Evolutionary conservation across 306 rosid species (phyloP).

Genomic region (Quercus suber): DNA sequence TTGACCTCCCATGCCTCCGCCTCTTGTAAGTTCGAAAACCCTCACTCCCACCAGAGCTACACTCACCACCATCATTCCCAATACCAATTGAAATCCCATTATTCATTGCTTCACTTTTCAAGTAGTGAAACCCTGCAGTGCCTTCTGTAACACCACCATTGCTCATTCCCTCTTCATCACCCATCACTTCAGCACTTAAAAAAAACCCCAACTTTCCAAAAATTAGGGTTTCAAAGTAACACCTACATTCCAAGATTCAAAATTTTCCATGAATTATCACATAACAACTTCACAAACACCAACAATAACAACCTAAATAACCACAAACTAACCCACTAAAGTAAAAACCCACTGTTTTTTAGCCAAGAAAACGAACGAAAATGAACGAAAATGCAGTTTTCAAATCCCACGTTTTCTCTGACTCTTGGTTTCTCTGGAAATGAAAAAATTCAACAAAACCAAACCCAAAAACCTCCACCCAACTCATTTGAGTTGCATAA

Average conservation of each 20-base stretch:
- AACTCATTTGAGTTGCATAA: neutral
- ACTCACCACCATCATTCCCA: constrained; percentile 31
- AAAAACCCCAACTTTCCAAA: constrained; percentile 26
- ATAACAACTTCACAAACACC: constrained; percentile 22
- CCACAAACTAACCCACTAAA: neutral
- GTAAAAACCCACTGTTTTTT: constrained; percentile 10
- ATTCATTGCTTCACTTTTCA: constrained; percentile 30
- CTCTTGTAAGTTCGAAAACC: constrained; percentile 73
- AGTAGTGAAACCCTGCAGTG: constrained; percentile 25
- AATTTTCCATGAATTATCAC: constrained; percentile 22
- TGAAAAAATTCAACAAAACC: constrained; percentile 14
- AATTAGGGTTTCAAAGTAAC: constrained; percentile 60
- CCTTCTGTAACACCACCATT: constrained; percentile 34
- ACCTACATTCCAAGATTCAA: constrained; percentile 34
- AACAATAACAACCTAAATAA: constrained; percentile 8
- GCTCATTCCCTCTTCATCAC: constrained; percentile 35
- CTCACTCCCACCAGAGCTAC: constrained; percentile 35
- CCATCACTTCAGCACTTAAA: constrained; percentile 38
- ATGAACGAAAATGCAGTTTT: neutral
- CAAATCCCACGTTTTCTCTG: neutral
- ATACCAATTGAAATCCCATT: constrained; percentile 26
- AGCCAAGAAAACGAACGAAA: constrained; percentile 8
- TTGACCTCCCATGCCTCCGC: constrained; percentile 52
- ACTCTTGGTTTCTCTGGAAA: neutral
- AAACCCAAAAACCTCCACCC: neutral